Conservation (phyloP, 208 protist genomes). For the Vickermania spadyakhi region DNA sequence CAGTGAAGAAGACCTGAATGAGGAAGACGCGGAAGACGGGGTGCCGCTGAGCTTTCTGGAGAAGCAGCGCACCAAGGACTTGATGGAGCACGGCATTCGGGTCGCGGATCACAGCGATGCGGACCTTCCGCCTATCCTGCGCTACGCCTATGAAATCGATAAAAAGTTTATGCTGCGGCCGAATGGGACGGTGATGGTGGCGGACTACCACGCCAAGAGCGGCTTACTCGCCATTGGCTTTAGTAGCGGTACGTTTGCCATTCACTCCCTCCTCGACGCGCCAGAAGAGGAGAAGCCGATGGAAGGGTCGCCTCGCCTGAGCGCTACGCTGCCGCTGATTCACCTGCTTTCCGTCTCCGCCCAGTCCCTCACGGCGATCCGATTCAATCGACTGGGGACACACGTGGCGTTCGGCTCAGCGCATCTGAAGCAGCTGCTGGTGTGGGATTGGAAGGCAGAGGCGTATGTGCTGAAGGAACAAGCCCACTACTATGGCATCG, state of each 20-base stretch:
- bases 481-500: slow-evolving; percentile 90
- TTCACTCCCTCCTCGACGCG: slow-evolving; percentile 46
- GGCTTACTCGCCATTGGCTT: slow-evolving; percentile 84
- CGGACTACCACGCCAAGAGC: slow-evolving; percentile 60
- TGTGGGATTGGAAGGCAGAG: slow-evolving; percentile 93
- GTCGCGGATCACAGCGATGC: slow-evolving; percentile 66
- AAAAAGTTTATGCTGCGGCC: slow-evolving; percentile 83
- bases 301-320: not conserved
- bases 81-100: slow-evolving; percentile 67
- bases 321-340: slow-evolving; percentile 41
- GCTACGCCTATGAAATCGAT: slow-evolving; percentile 73
- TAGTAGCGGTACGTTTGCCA: slow-evolving; percentile 87
- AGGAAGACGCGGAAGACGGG: slow-evolving; percentile 25
- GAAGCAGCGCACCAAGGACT: slow-evolving; percentile 61
- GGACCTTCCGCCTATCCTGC: slow-evolving; percentile 57
- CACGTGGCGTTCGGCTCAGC: slow-evolving; percentile 85
- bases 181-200: slow-evolving; percentile 77
- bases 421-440: slow-evolving; percentile 86
- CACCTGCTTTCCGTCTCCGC: slow-evolving; percentile 90
- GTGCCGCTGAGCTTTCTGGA: slow-evolving; percentile 73
- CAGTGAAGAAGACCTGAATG: slow-evolving; percentile 18
- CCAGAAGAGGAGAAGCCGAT: not conserved
- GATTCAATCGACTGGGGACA: slow-evolving; percentile 72
- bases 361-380: slow-evolving; percentile 79
- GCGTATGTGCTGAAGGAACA: slow-evolving; percentile 91